Evolutionary conservation across 306 rosid genomes (phyloP), one percentile per base, ranked within the genome.

Genomic region (Sophora flavescens): DNA sequence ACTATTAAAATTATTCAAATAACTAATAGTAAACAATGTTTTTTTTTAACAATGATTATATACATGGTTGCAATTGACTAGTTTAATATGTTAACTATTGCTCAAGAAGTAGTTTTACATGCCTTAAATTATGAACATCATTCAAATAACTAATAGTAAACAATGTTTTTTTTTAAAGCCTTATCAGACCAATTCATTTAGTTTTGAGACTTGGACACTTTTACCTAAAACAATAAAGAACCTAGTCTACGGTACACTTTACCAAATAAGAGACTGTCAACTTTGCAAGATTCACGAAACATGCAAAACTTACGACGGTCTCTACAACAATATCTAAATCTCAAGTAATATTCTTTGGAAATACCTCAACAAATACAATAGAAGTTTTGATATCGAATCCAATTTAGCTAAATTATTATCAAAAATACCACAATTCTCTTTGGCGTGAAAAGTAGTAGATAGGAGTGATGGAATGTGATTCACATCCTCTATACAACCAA

Each of bases 401-500:
- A 84, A 60, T 38, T 68, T 39, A 8, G 38, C 80, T 83, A 84
- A 76, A 63, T n/a, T n/a, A n/a, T n/a, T 81, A 78, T 57, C n/a
- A 22, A 32, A 39, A 28, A 78, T 51, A 78, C 36, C 65, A 39
- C 74, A 61, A 32, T 77, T 60, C 74, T 56, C 57, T 63, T 15
- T 54, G 54, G 59, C 82, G 58, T 54, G 74, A 39, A 62, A 63
- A 65, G 10, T 36, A 56, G 80, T 14, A 56, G n/a, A 74, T 65
- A 26, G 74, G 69, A 63, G 62, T 0, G 96, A 89, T 2, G 97
- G 97, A 80, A 93, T 93, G 5, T 96, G 97, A 48, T 96, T 93
- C 28, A 90, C 97, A 68, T 93, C 97, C 97, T 93, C 96, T 93
- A 93, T 93, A n/a, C 97, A 93, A 6, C 97, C 97, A 80, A 93